Evolutionary conservation across 306 rosid genomes (phyloP).

Genomic region (Elaeagnus macrophylla): DNA sequence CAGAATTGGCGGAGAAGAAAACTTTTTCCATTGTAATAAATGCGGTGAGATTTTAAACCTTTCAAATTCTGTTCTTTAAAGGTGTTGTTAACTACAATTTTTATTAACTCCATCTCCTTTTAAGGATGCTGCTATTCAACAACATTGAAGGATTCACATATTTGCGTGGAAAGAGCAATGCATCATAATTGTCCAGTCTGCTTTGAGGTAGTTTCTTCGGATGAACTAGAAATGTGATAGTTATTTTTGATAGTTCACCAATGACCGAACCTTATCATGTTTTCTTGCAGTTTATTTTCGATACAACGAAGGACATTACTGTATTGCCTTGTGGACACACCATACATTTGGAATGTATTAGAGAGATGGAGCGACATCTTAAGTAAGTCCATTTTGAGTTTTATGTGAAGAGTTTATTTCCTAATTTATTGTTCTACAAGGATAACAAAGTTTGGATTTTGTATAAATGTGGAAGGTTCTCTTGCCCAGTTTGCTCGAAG

Average conservation of each 20-base stretch:
- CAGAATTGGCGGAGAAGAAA: constrained; percentile 67
- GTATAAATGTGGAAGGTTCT: constrained; percentile 36
- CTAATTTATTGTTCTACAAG: not conserved
- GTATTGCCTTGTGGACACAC: constrained; percentile 62
- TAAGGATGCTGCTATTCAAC: constrained; percentile 76
- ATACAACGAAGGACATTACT: constrained; percentile 48
- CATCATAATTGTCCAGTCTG: constrained; percentile 85
- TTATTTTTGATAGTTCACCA: constrained; percentile 7
- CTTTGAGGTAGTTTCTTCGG: constrained; percentile 47
- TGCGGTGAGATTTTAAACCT: constrained; percentile 40
- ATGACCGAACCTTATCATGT: not conserved
- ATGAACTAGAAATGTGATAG: not conserved
- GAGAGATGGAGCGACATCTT: constrained; percentile 48
- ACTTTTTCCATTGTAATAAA: constrained; percentile 58
- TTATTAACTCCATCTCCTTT: constrained; percentile 6
- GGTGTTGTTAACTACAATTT: not conserved
- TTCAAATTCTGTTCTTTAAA: not conserved
- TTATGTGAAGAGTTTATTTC: not conserved
- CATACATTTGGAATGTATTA: constrained; percentile 60
- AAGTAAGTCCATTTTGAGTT: constrained; percentile 35
- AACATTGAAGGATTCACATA: constrained; percentile 45
- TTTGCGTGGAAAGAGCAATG: constrained; percentile 75
- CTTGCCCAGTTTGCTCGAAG: constrained; percentile 79
- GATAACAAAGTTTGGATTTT: constrained; percentile 1
- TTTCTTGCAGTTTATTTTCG: constrained; percentile 59